Base-by-base conservation (phyloP, 1,284 basidiomycete species). In the Amylostereum chailletii region DNA sequence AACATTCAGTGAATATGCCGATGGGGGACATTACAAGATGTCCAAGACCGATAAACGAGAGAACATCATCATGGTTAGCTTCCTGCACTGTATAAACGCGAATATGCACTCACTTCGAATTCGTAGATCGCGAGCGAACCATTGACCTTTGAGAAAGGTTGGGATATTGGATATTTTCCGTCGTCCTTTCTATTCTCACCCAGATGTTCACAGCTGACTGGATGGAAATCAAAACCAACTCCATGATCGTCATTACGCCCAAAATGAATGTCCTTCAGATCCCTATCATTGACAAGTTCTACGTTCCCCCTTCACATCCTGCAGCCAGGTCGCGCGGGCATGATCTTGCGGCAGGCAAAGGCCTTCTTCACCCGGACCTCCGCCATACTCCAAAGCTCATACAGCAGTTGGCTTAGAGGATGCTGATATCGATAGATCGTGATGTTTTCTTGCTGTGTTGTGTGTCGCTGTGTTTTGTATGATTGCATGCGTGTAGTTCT, bases 221-320 rank as follows among this genome's bases (percentile, higher is more conserved):
- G 90, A 94, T 95, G 90, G 93, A 96, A 66, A 93, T 97, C 60
- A 86, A 85, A 63, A 94, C 93, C 7, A 96, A 97, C 64, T 88
- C 90, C 56, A 87, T 96, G 82, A 83, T 92, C 29, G 77, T 95
- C 55, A 87, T 94, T 54, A 94, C 91, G 0, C 84, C 88, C 36
- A 91, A 90, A 72, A 90, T 93, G 90, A 97, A 98, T 62, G 70
- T 97, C 31, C 73, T 98, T 27, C 91, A 95, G 65, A 88, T 94
- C 57, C 94, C 95, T 1, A 96, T 98, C 61, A 72, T 90, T 40
- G 95, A 97, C 72, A 83, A 91, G 64, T 96, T 83, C 68, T 91
- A 88, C 65, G 86, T 92, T 11, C 75, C 83, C 3, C 87, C 83
- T 3, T 85, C 85, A 0, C 83, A 87, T 57, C 86, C 86, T 34